phyloP scores from a whole-genome alignment of 2,329 filamentous ascomycete genomes.

The Annulohypoxylon truncatum region DNA sequence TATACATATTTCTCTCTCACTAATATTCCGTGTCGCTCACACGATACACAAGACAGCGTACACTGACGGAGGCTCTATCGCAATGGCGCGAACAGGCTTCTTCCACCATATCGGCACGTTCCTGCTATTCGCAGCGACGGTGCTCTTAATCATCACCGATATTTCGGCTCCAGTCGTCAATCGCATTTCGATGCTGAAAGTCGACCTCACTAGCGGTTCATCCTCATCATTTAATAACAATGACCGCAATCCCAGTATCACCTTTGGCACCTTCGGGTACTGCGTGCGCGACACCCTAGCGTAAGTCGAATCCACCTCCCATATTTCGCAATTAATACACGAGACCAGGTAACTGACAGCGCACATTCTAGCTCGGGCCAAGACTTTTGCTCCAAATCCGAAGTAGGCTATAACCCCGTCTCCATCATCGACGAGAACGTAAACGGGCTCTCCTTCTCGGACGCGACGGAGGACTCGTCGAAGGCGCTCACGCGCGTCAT shows the following conservation, averaged over 20 bases:
- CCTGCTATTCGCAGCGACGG: conserved; percentile 57
- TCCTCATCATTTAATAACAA: background rate
- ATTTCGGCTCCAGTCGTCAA: conserved; percentile 61
- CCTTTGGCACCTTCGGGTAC: conserved; percentile 61
- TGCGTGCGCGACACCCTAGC: conserved; percentile 47
- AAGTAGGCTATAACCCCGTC: conserved; percentile 47
- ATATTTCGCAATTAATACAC: background rate
- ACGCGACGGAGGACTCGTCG: conserved; percentile 53
- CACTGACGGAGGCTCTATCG: conserved; percentile 16
- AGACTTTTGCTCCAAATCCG: conserved; percentile 40
- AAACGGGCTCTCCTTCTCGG: conserved; percentile 48
- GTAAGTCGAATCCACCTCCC: conserved; percentile 32
- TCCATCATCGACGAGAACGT: conserved; percentile 37
- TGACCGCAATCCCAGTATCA: conserved; percentile 43
- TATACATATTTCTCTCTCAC: background rate
- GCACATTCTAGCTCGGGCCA: conserved; percentile 34
- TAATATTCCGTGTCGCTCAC: background rate
- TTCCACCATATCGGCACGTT: conserved; percentile 58
- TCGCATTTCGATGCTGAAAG: conserved; percentile 55
- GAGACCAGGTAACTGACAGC: conserved; percentile 7
- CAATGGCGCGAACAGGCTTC: conserved; percentile 49
- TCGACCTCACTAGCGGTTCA: conserved; percentile 51
- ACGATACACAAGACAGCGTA: background rate
- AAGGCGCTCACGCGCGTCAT: conserved; percentile 57
- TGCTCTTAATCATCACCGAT: conserved; percentile 60